Evolutionary conservation across 345 rosid species (phyloP), one percentile per base, ranked within the genome.

Genomic region (Salix caprea): DNA sequence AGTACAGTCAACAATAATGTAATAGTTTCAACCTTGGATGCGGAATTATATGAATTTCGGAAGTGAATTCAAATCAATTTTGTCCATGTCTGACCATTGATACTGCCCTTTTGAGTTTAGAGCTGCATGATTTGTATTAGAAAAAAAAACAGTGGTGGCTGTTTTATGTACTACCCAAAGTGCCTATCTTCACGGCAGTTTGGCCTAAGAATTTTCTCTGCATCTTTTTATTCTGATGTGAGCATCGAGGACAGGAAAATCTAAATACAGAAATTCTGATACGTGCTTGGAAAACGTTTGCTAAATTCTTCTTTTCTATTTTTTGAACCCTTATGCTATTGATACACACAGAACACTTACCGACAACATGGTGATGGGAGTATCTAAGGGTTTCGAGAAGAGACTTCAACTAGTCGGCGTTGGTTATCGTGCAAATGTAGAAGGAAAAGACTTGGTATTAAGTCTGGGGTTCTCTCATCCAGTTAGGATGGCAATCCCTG

Each of bases 301-400:
- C 36, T 34, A 4, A 26, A 16, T 6, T 34, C 21, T 26, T 14
- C 11, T 13, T 21, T 37, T 24, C 44, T 36, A 13, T 3, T 48
- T 1, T 62, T 16, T 67, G 26, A 19, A 24, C 32, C 24, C 7
- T 32, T 56, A 2, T 32, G 4, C 39, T 40, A 75, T 18, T 65
- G 42, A 34, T 62, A 23, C 32, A 15, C 39, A 19, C 78, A 96
- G 97, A 92, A 93, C 99, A 36, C 92, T 96, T 36, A 96, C 98
- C 0, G 90, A 91, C 90, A 96, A 96, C 91, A 90, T 96, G 94
- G 84, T 93, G 26, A 97, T 92, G 48, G 98, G 99, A 84, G 98
- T 96, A 36, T 96, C 98, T 1, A 93, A 91, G 78, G 98, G 95
- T n/a, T 96, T 96, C n/a, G 97, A 96, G 82, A 96, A 96, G 78